phyloP scores from a whole-genome alignment of 1,284 basidiomycete species.

The Earliella scabrosa region DNA sequence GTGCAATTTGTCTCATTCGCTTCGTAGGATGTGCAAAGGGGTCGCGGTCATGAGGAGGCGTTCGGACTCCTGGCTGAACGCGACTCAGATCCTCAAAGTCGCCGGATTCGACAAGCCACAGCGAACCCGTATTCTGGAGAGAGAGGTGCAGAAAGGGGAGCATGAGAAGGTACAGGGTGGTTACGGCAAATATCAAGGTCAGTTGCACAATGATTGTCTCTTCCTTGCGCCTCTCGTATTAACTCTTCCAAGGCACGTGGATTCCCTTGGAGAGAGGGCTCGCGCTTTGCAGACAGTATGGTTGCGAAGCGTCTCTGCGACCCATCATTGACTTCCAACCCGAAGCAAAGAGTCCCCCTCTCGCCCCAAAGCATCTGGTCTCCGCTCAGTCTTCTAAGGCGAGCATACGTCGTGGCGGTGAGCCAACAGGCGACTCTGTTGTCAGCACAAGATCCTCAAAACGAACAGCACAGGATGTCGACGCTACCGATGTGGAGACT shows the following conservation, averaged over 20 bases:
- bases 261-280: conserved; percentile 95
- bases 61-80: conserved; percentile 97
- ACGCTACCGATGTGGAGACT: conserved; percentile 61
- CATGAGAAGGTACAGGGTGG: conserved; percentile 99
- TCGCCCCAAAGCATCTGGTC: conserved; percentile 95
- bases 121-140: conserved; percentile 94
- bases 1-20: conserved; percentile 36
- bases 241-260: conserved; percentile 84
- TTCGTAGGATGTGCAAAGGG: conserved; percentile 86
- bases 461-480: conserved; percentile 43
- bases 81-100: conserved; percentile 99
- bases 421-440: conserved; percentile 44
- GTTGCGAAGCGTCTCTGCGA: conserved; percentile 86
- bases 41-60: conserved; percentile 98
- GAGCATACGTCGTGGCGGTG: conserved; percentile 49
- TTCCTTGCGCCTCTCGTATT: not conserved
- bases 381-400: conserved; percentile 63
- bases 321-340: conserved; percentile 97
- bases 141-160: conserved; percentile 98
- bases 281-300: conserved; percentile 89
- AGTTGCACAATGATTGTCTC: not conserved
- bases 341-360: conserved; percentile 90
- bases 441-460: conserved; percentile 62
- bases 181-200: conserved; percentile 99
- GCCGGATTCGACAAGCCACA: conserved; percentile 99